Evolutionary conservation across 768 basidiomycete species (phyloP).

Genomic region (Lactarius sp.): DNA sequence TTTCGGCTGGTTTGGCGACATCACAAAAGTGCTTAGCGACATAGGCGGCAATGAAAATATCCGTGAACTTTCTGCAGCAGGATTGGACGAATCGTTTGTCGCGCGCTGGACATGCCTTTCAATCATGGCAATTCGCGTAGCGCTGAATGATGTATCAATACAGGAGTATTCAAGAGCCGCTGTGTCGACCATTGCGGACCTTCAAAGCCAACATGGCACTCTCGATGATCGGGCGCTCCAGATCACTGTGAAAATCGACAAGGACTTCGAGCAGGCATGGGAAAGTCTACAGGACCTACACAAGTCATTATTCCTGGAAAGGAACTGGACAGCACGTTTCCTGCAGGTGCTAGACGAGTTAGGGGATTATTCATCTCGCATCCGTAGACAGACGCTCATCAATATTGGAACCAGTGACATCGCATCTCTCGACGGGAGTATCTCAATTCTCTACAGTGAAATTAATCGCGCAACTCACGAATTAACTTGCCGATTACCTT

Average conservation of each 20-base stretch:
- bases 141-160: not conserved
- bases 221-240: not conserved
- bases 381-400: not conserved
- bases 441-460: too few species aligned
- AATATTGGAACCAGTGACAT: not conserved
- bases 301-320: not conserved
- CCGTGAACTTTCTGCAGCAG: too few species aligned
- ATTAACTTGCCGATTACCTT: too few species aligned
- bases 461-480: too few species aligned
- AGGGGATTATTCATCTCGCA: not conserved
- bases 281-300: not conserved
- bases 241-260: not conserved
- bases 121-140: too few species aligned
- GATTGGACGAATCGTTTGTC: too few species aligned
- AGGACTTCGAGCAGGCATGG: not conserved
- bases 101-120: too few species aligned
- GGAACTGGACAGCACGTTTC: too few species aligned
- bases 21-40: not conserved
- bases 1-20: conserved; percentile 12
- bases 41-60: not conserved
- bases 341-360: too few species aligned
- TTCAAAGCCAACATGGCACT: not conserved
- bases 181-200: not conserved
- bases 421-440: too few species aligned
- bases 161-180: not conserved